phyloP scores from a whole-genome alignment of 495 filamentous ascomycete species.

The Podospora pseudoanserina region DNA sequence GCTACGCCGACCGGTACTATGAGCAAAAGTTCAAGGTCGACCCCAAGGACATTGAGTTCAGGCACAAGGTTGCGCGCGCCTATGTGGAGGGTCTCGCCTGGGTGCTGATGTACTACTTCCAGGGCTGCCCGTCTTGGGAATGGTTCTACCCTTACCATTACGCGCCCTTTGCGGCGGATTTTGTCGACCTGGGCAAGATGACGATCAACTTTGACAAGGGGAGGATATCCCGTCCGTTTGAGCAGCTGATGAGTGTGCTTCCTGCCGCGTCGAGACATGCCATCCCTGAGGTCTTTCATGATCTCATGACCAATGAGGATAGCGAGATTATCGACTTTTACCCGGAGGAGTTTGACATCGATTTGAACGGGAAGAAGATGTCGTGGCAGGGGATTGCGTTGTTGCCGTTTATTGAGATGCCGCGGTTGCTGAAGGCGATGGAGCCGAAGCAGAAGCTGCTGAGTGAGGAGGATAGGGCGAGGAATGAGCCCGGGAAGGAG shows the following conservation, averaged over 20 bases:
- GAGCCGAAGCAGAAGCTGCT: conserved; percentile 75
- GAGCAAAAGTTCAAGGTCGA: conserved; percentile 94
- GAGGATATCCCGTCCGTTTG: conserved; percentile 82
- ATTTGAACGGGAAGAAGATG: conserved; percentile 97
- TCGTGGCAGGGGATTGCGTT: conserved; percentile 95
- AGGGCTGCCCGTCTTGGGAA: conserved; percentile 95
- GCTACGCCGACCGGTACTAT: conserved; percentile 94
- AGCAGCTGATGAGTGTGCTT: conserved; percentile 97
- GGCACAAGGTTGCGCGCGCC: conserved; percentile 82
- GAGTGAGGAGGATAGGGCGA: conserved; percentile 67
- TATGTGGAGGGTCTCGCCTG: conserved; percentile 98
- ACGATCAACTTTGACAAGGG: conserved; percentile 81
- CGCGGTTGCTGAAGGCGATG: conserved; percentile 79
- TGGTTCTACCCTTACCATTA: conserved; percentile 99
- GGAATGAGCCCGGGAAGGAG: conserved; percentile 79
- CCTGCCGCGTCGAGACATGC: conserved; percentile 89
- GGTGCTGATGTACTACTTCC: conserved; percentile 97
- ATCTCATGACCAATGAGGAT: conserved; percentile 79
- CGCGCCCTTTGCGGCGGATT: conserved; percentile 94
- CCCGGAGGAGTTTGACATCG: conserved; percentile 85
- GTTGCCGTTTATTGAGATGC: conserved; percentile 94
- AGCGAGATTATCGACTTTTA: conserved; percentile 98
- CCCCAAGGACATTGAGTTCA: conserved; percentile 75
- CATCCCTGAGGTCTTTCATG: conserved; percentile 80
- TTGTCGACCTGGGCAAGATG: conserved; percentile 77